Percentiles rank a stretch among this genome's conserved stretches.
These are phyloP conservation scores for Trichosanthes truncata DNA, from an alignment of 306 rosid genomes.

Conservation along the genomic window DNA sequence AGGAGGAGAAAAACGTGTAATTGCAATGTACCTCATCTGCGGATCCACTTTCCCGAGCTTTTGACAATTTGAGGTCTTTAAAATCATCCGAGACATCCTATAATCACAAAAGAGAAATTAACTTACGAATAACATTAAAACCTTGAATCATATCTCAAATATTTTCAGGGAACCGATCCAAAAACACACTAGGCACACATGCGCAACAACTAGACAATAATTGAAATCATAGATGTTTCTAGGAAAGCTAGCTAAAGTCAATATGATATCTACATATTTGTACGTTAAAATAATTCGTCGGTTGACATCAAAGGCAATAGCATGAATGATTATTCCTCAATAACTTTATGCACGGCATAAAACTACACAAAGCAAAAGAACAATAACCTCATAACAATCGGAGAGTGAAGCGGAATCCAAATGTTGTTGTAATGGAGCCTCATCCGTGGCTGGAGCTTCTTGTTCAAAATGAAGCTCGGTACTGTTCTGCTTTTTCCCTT, in stretches of 20 bases:
- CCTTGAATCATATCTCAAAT: background rate
- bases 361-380: conserved; percentile 12
- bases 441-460: background rate
- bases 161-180: background rate
- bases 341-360: background rate
- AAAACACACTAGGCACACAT: background rate
- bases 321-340: background rate
- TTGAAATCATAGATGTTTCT: background rate
- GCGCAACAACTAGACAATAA: background rate
- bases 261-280: background rate
- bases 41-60: conserved; percentile 13
- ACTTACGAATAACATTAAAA: background rate
- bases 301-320: background rate
- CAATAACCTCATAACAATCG: background rate
- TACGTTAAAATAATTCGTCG: background rate
- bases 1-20: background rate
- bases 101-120: conserved; percentile 7
- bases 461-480: background rate
- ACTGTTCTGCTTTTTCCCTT: background rate
- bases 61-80: conserved; percentile 21
- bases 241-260: background rate
- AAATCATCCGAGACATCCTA: conserved; percentile 20
- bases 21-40: conserved; percentile 36
- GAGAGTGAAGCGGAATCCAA: background rate
- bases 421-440: background rate